phyloP scores from a whole-genome alignment of 176 grass and related monocot species.

The Panicum miliaceum region DNA sequence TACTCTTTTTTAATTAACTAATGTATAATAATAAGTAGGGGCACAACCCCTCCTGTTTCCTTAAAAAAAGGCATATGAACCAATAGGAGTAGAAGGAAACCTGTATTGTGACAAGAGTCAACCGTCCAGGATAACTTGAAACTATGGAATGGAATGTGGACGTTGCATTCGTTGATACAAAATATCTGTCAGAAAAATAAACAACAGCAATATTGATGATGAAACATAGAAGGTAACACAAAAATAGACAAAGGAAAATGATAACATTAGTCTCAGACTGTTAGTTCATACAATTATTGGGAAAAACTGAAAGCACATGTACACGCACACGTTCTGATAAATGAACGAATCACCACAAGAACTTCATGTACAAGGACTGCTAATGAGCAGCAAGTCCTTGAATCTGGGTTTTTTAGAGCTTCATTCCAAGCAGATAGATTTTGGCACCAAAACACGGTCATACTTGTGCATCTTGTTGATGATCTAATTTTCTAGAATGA shows the following conservation, averaged over 20 bases:
- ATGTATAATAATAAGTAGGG: slow-evolving; percentile 18
- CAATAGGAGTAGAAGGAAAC: slow-evolving; percentile 46
- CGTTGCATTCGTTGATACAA: slow-evolving; percentile 91
- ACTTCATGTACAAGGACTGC: background rate
- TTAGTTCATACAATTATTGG: background rate
- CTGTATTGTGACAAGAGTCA: slow-evolving; percentile 82
- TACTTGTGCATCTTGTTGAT: background rate
- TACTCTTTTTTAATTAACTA: background rate
- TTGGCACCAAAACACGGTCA: background rate
- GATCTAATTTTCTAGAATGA: background rate
- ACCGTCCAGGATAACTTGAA: slow-evolving; percentile 81
- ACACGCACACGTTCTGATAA: too few relatives aligned
- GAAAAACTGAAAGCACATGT: background rate
- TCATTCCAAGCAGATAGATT: background rate
- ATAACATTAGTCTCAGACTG: background rate
- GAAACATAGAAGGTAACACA: slow-evolving; percentile 38
- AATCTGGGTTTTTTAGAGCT: slow-evolving; percentile 22
- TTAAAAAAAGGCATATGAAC: background rate
- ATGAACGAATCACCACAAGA: background rate
- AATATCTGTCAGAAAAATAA: slow-evolving; percentile 60
- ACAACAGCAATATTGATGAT: slow-evolving; percentile 1
- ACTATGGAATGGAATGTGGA: slow-evolving; percentile 85
- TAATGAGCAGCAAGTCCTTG: background rate
- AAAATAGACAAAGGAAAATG: background rate
- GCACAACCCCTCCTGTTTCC: background rate